These are phyloP conservation scores for Verruconis gallopava DNA, from an alignment of 2,329 filamentous ascomycete species.

Conservation along the genomic window DNA sequence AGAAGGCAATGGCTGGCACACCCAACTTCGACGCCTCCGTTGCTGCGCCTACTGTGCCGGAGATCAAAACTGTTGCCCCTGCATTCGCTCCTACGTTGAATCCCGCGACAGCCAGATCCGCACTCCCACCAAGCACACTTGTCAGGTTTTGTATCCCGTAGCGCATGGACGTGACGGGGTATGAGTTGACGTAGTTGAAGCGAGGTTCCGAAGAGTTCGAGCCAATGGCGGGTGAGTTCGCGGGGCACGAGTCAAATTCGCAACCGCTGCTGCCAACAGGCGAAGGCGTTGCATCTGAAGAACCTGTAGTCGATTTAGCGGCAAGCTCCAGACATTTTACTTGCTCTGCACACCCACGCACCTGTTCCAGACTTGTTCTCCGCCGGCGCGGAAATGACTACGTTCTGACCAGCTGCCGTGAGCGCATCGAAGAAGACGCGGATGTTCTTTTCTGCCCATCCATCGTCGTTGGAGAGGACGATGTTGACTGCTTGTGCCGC, in stretches of 20 bases:
- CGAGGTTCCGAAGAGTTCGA: conserved; percentile 42
- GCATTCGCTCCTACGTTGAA: conserved; percentile 51
- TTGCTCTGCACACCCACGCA: too few relatives aligned
- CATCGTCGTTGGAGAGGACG: conserved; percentile 47
- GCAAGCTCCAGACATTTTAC: too few relatives aligned
- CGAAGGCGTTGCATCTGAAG: conserved; percentile 28
- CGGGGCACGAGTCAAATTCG: conserved; percentile 48
- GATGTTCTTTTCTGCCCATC: conserved; percentile 58
- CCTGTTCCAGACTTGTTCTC: too few relatives aligned
- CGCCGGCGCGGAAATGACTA: conserved; percentile 53
- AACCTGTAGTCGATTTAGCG: too few relatives aligned
- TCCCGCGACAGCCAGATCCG: conserved; percentile 53
- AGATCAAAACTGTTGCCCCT: conserved; percentile 43
- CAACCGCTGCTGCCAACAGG: conserved; percentile 29
- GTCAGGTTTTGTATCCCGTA: conserved; percentile 46
- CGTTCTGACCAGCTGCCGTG: conserved; percentile 42
- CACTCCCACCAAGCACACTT: conserved; percentile 39
- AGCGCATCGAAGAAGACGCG: conserved; percentile 47
- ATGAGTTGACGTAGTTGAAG: conserved; percentile 62
- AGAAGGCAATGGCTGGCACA: conserved; percentile 58
- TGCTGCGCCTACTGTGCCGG: conserved; percentile 56
- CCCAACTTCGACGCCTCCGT: conserved; percentile 43
- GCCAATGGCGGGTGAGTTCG: conserved; percentile 43
- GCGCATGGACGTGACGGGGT: conserved; percentile 50
- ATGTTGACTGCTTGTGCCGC: neutral